phyloP scores from a whole-genome alignment of 2,329 filamentous ascomycete genomes.

The Hypomyces rosellus region DNA sequence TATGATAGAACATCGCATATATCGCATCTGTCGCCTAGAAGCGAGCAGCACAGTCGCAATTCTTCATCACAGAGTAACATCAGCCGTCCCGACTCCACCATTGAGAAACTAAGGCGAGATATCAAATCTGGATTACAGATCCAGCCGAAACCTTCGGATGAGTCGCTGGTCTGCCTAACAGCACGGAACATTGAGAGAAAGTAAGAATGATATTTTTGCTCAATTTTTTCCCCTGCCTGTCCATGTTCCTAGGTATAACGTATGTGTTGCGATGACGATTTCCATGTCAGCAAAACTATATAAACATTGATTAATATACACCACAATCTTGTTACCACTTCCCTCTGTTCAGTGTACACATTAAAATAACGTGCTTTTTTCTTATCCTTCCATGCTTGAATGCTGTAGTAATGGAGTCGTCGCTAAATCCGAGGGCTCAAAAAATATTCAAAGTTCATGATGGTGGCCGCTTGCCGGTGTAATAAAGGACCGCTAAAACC shows the following conservation, averaged over 20 bases:
- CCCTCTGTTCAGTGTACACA: not conserved
- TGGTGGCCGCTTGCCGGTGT: not conserved
- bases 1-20: no score
- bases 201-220: not conserved
- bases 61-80: no score
- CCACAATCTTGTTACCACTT: not conserved
- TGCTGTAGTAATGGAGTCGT: no score
- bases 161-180: conserved; percentile 15
- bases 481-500: not conserved
- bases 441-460: not conserved
- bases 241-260: conserved; percentile 1
- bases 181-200: conserved; percentile 13
- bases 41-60: no score
- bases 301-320: not conserved
- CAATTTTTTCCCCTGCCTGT: not conserved
- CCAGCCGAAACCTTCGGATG: conserved; percentile 10
- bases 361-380: not conserved
- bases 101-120: conserved; percentile 1
- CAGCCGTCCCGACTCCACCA: not conserved
- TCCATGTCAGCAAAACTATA: not conserved
- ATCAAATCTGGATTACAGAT: not conserved
- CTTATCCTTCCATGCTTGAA: not conserved
- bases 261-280: not conserved
- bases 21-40: no score
- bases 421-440: not conserved